Conservation (phyloP, 2,329 filamentous ascomycete genomes). For the Trichoderma guizhouense region DNA sequence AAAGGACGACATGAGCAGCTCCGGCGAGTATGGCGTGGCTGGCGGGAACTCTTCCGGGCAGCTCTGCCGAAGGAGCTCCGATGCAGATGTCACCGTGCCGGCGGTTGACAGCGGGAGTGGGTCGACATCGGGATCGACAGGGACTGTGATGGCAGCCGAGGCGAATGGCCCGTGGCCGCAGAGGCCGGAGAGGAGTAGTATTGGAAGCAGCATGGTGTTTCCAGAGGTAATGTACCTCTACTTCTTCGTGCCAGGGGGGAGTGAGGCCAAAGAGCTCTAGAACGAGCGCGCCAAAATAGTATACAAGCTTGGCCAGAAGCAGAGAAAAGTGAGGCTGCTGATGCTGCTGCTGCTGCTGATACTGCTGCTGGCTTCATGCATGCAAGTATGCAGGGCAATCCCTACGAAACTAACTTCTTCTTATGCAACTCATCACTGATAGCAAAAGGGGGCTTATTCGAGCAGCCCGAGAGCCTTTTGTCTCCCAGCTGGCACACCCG, state of each 20-base stretch:
- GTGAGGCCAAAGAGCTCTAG: neutral
- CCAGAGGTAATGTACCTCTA: neutral
- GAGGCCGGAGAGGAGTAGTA: neutral
- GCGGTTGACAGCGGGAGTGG: constrained; percentile 26
- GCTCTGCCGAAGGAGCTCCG: constrained; percentile 31
- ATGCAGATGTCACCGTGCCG: constrained; percentile 27
- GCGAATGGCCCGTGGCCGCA: neutral
- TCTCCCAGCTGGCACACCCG: neutral
- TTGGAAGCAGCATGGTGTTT: neutral
- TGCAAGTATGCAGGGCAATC: neutral
- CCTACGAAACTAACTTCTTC: neutral
- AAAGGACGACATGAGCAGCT: constrained; percentile 32
- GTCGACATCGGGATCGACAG: constrained; percentile 23
- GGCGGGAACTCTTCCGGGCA: constrained; percentile 33
- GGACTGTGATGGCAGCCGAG: constrained; percentile 8
- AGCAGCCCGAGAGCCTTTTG: neutral
- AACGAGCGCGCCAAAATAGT: neutral
- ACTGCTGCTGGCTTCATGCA: neutral
- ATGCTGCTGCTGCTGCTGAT: neutral
- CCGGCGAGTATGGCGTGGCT: constrained; percentile 23
- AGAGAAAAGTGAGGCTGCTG: neutral
- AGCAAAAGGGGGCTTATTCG: neutral
- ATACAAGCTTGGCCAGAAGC: neutral
- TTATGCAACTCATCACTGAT: neutral
- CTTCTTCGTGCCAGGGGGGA: neutral